Evolutionary conservation across 306 rosid species (phyloP).

Genomic region (Rosa rugosa): DNA sequence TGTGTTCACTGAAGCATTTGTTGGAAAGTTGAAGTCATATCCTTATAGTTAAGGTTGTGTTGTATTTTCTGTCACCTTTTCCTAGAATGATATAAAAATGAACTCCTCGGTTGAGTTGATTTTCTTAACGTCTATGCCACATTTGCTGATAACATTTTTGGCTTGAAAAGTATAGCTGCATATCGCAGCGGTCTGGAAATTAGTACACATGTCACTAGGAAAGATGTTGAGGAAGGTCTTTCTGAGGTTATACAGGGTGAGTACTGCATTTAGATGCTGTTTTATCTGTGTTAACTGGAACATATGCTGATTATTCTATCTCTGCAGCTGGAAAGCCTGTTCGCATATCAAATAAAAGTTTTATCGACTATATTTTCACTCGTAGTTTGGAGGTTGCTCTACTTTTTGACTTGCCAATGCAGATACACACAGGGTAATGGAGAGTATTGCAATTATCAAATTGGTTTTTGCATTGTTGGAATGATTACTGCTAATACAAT

Average conservation of each 20-base stretch:
- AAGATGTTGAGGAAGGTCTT: constrained; percentile 77
- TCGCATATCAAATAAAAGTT: constrained; percentile 58
- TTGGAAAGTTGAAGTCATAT: constrained; percentile 80
- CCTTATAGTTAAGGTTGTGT: constrained; percentile 41
- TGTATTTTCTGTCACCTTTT: background rate
- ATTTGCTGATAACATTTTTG: constrained; percentile 51
- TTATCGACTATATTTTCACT: constrained; percentile 69
- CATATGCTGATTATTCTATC: constrained; percentile 30
- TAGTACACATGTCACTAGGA: constrained; percentile 51
- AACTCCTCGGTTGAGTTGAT: constrained; percentile 19
- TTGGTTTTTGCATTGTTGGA: constrained; percentile 17
- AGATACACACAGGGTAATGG: constrained; percentile 87
- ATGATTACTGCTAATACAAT: background rate
- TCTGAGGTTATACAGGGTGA: constrained; percentile 49
- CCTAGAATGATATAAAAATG: too few relatives aligned
- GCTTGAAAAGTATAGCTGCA: constrained; percentile 88
- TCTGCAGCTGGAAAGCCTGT: constrained; percentile 74
- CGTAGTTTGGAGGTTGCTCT: constrained; percentile 75
- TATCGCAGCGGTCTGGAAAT: constrained; percentile 82
- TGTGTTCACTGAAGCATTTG: constrained; percentile 51
- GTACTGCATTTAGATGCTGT: constrained; percentile 27
- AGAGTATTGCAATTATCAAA: constrained; percentile 4
- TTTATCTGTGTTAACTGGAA: constrained; percentile 13
- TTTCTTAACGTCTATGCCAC: constrained; percentile 61
- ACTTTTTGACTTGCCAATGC: constrained; percentile 79